These are phyloP conservation scores for Limnomonas spitsbergensis DNA, from an alignment of 139 green algal species.

Conservation along the genomic window DNA sequence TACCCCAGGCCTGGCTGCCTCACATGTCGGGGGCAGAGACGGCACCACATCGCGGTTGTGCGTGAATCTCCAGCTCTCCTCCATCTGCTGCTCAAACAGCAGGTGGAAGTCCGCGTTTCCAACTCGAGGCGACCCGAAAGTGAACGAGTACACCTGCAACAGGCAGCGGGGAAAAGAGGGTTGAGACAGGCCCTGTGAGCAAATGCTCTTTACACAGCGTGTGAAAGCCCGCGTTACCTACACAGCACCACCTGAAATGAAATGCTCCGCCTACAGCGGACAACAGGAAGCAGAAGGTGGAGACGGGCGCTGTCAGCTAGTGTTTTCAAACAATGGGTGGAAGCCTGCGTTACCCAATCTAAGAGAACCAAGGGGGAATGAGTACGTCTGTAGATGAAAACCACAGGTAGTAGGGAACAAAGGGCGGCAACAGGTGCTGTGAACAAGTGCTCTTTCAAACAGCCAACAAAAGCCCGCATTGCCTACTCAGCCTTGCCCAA, in stretches of 20 bases:
- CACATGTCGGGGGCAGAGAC: slow-evolving; percentile 51
- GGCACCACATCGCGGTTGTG: slow-evolving; percentile 90
- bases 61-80: slow-evolving; percentile 73
- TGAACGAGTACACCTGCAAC: slow-evolving; percentile 43
- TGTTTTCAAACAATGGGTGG: too few relatives aligned
- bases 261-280: not conserved
- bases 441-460: too few relatives aligned
- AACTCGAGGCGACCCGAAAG: slow-evolving; percentile 80
- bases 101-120: slow-evolving; percentile 73
- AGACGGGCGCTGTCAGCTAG: not conserved
- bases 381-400: too few relatives aligned
- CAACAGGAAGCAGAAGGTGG: not conserved
- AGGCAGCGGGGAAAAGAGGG: not conserved
- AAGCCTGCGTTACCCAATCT: too few relatives aligned
- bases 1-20: slow-evolving; percentile 6
- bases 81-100: slow-evolving; percentile 43
- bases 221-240: too few relatives aligned
- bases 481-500: too few relatives aligned
- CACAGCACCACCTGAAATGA: not conserved
- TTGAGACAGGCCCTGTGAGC: not conserved
- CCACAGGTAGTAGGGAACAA: too few relatives aligned
- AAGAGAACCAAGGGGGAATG: too few relatives aligned
- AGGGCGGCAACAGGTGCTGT: too few relatives aligned
- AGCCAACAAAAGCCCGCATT: too few relatives aligned
- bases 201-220: not conserved